Conservation (phyloP, 139 green algal species). For the Coccomyxa sp. region DNA sequence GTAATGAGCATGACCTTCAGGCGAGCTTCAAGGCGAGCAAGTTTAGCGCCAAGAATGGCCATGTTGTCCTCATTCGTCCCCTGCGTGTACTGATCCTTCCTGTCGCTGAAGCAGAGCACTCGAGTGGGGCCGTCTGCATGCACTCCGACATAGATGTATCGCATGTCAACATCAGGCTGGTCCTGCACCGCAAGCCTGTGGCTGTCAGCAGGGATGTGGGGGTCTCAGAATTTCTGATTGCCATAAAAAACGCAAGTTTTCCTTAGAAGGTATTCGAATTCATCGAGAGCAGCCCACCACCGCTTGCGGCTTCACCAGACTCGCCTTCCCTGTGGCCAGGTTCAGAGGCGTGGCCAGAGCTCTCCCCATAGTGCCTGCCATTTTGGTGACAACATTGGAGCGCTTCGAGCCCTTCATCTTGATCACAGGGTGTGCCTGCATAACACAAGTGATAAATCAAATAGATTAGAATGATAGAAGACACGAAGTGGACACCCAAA, state of each 20-base stretch:
- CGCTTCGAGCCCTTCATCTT: conserved; percentile 11
- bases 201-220: too few species aligned
- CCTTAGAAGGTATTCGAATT: too few species aligned
- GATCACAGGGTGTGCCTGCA: conserved; percentile 18
- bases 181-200: not conserved
- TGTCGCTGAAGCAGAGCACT: conserved; percentile 54
- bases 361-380: conserved; percentile 13
- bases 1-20: conserved; percentile 1
- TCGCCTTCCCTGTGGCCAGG: not conserved
- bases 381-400: conserved; percentile 1
- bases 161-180: not conserved
- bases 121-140: conserved; percentile 49
- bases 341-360: conserved; percentile 2
- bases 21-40: conserved; percentile 14
- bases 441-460: not conserved
- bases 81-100: conserved; percentile 20
- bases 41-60: not conserved
- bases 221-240: too few species aligned
- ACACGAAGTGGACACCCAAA: too few species aligned
- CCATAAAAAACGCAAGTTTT: too few species aligned
- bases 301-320: too few species aligned
- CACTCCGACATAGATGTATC: conserved; percentile 45
- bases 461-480: not conserved
- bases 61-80: conserved; percentile 24
- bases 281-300: too few species aligned